Percentiles rank a stretch among this genome's conserved stretches.
Conservation (phyloP, 2,329 filamentous ascomycete genomes). For the Colletotrichum godetiae region DNA sequence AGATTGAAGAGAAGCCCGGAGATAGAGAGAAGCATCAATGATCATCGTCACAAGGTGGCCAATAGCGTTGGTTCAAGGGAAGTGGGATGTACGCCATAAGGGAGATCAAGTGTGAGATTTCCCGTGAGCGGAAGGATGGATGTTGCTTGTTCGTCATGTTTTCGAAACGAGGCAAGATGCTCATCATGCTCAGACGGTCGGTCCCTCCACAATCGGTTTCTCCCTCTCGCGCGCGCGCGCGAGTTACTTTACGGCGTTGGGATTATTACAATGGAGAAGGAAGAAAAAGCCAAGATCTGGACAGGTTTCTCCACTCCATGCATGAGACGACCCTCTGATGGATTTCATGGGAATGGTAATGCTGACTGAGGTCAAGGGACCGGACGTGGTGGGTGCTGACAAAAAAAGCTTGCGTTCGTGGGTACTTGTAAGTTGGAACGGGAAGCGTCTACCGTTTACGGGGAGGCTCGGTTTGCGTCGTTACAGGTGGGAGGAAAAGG, state of each 20-base stretch:
- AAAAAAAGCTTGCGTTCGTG: background rate
- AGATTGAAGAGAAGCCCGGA: too few relatives aligned
- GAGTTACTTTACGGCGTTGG: too few relatives aligned
- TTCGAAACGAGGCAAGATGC: background rate
- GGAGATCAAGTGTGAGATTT: background rate
- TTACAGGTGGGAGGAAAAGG: background rate
- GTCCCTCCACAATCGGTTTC: background rate
- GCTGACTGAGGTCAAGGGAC: background rate
- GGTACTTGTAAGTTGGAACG: too few relatives aligned
- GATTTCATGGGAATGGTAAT: background rate
- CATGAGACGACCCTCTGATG: background rate
- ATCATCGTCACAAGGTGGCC: background rate
- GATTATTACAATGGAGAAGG: background rate
- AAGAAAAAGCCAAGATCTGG: background rate
- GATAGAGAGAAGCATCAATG: background rate
- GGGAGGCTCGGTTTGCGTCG: background rate
- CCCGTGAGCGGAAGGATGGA: background rate
- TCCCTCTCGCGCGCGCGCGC: background rate
- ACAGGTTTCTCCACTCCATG: background rate
- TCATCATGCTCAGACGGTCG: background rate
- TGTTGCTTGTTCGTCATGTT: background rate
- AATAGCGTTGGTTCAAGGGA: background rate
- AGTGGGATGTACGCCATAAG: background rate
- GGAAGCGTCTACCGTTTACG: background rate
- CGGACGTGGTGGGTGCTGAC: background rate